Evolutionary conservation across 345 rosid genomes (phyloP), one percentile per base, ranked within the genome.

Genomic region (Syzygium aromaticum): DNA sequence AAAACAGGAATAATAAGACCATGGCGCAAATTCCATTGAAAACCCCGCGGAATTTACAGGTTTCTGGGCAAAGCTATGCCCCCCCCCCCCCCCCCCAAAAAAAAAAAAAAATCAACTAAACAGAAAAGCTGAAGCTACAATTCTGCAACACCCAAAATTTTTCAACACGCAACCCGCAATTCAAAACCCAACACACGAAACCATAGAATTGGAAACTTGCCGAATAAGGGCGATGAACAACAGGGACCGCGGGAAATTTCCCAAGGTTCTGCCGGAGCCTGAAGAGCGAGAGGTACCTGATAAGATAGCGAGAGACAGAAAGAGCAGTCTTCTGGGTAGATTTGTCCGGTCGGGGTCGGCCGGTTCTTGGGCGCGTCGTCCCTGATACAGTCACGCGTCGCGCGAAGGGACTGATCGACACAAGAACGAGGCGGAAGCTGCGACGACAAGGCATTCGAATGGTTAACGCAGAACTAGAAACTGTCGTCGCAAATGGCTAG

Each of bases 1-100:
- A 86, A 38, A 90, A 86, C 43, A 91, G 77, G 90, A 90, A 86
- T 43, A 91, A 77, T 85, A 91, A 87, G 12, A 88, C 88, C 67
- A 52, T 16, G 46, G 77, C 86, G 25, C 59, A 88, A 77, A 91
- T 77, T 61, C 88, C 88, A 84, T 89, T 87, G 57, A 90, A 85
- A 54, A 67, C 86, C 40, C 87, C 89, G 57, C 86, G 85, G 43
- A n/a, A 88, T 5, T 51, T 43, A 77, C 46, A 87, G 84, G 40
- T 61, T 85, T 86, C 86, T 85, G 5, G 5, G 85, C 38, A 33
- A 52, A 28, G 23, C 77, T 30, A 59, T 52, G 38, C n/a, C n/a
- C 86, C 52, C 51, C 28, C 53, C 56, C 59, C 56, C 77, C 7
- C 52, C 15, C 27, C 61, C 40, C 63, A 11, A 11, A 6, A 19